These are phyloP conservation scores for Blattamonas nauphoetae DNA, from an alignment of 78 protist species.

Conservation along the genomic window DNA sequence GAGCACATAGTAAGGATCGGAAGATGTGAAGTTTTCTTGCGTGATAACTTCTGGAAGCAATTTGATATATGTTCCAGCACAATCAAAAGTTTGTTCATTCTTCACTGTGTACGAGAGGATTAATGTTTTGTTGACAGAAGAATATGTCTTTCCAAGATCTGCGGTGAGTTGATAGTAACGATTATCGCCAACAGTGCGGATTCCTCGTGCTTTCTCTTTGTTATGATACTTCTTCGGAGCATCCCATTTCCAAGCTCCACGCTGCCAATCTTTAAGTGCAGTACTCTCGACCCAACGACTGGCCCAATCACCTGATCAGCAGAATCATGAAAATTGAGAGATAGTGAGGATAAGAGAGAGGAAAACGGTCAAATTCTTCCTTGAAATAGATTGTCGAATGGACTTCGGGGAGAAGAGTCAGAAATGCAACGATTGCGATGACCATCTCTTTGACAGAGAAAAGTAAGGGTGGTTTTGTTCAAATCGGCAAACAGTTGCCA, in stretches of 20 bases:
- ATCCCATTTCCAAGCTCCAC: neutral
- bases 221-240: neutral
- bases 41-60: constrained; percentile 57
- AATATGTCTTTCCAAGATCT: neutral
- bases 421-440: neutral
- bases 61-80: constrained; percentile 84
- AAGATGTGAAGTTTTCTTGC: constrained; percentile 59
- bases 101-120: constrained; percentile 68
- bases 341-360: neutral
- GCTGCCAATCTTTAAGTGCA: neutral
- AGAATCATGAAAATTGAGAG: neutral
- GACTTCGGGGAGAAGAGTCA: neutral
- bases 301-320: neutral
- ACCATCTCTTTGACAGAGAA: neutral
- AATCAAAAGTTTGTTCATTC: constrained; percentile 71
- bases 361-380: neutral
- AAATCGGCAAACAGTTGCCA: too few relatives aligned
- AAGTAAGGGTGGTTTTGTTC: too few relatives aligned
- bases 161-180: constrained; percentile 23
- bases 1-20: constrained; percentile 63
- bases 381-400: neutral
- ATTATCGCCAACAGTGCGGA: neutral
- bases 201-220: neutral
- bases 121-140: constrained; percentile 16
- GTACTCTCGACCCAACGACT: neutral